Evolutionary conservation across 2,329 filamentous ascomycete genomes (phyloP).

Genomic region (Neoscytalidium dimidiatum): DNA sequence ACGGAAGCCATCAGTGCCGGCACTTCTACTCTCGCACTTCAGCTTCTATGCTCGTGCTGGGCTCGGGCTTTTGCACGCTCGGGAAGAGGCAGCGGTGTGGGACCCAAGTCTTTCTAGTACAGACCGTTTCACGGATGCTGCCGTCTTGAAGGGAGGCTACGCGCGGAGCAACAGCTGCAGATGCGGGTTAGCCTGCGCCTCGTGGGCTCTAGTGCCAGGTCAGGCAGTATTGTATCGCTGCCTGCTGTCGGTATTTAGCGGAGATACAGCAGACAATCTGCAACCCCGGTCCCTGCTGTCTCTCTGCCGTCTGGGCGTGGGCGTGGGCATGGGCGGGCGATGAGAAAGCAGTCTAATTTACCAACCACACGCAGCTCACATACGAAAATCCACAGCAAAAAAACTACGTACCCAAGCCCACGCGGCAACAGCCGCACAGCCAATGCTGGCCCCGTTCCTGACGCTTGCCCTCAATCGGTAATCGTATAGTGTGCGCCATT

Average conservation of each 20-base stretch:
- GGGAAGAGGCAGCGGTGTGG: not conserved
- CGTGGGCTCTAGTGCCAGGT: not conserved
- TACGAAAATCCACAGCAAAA: not conserved
- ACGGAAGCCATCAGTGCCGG: not conserved
- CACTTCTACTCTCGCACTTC: not conserved
- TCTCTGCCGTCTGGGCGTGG: not conserved
- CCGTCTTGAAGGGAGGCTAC: not conserved
- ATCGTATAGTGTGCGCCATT: not conserved
- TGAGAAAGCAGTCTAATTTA: not conserved
- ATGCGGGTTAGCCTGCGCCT: not conserved
- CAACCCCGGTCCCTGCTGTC: not conserved
- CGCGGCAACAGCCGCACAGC: constrained; percentile 5
- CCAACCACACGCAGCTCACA: not conserved
- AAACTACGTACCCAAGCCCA: constrained; percentile 4
- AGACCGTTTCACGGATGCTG: not conserved
- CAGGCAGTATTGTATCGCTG: not conserved
- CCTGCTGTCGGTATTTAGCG: not conserved
- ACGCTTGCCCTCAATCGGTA: not conserved
- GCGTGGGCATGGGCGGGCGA: not conserved
- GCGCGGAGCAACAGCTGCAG: not conserved
- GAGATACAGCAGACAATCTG: not conserved
- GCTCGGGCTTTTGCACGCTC: not conserved
- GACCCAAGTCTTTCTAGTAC: not conserved
- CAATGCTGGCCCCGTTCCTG: constrained; percentile 15
- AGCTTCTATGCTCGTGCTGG: not conserved